phyloP scores from a whole-genome alignment of 2,329 filamentous ascomycete genomes.

The Trichoderma arundinaceum region DNA sequence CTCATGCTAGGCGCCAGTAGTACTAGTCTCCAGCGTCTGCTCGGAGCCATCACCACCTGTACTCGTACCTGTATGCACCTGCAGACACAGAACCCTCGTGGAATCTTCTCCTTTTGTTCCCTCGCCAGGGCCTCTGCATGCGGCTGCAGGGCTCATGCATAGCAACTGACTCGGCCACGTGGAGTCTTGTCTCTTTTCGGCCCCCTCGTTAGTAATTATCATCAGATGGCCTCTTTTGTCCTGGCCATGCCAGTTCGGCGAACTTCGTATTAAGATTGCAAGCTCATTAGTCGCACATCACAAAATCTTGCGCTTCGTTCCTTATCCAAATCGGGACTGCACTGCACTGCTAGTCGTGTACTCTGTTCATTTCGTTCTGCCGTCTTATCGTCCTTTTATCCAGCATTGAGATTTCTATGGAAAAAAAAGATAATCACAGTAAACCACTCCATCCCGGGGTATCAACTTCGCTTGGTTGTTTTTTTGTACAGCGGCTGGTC shows the following conservation, averaged over 20 bases:
- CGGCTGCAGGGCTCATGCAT: slow-evolving; percentile 10
- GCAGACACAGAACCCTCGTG: not conserved
- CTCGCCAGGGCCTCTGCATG: not conserved
- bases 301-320: not conserved
- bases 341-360: not conserved
- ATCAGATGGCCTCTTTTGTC: slow-evolving; percentile 1
- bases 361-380: not conserved
- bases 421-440: not conserved
- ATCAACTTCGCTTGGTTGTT: slow-evolving; percentile 1
- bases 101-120: not conserved
- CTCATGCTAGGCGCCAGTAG: no score
- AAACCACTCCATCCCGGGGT: not conserved
- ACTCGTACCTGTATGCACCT: not conserved
- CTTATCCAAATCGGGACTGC: not conserved
- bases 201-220: not conserved
- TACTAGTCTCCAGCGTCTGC: no score
- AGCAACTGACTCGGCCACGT: slow-evolving; percentile 18
- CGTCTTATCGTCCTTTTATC: not conserved
- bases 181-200: not conserved
- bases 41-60: no score
- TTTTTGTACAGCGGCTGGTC: not conserved
- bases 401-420: slow-evolving; percentile 3
- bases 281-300: slow-evolving; percentile 7
- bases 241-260: not conserved
- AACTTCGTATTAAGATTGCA: not conserved